phyloP scores from a whole-genome alignment of 148 eudicot species.

The Cornus florida region DNA sequence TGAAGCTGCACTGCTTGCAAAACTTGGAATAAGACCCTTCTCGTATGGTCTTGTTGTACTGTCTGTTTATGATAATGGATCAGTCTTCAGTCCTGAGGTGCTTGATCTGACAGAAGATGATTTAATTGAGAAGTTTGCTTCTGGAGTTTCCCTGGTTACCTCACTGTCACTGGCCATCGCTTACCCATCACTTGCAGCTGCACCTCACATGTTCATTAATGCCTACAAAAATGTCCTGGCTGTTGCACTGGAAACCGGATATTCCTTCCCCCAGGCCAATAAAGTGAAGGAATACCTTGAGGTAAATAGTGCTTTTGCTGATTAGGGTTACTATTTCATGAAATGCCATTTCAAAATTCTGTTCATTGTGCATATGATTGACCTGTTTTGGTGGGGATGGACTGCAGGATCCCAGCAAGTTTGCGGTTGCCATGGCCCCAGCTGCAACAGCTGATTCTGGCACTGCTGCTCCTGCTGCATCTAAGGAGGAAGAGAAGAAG shows the following conservation, averaged over 20 bases:
- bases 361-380: not conserved
- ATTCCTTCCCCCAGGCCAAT: constrained; percentile 47
- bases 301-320: constrained; percentile 8
- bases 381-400: not conserved
- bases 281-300: constrained; percentile 46
- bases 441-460: constrained; percentile 27
- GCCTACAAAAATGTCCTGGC: constrained; percentile 45
- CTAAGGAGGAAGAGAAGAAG: constrained; percentile 14
- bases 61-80: constrained; percentile 48
- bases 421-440: constrained; percentile 33
- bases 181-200: constrained; percentile 48
- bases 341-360: not conserved
- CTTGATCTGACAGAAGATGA: constrained; percentile 50
- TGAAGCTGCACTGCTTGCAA: constrained; percentile 50
- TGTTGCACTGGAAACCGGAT: constrained; percentile 39
- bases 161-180: constrained; percentile 36
- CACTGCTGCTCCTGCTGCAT: constrained; percentile 23
- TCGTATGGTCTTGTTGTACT: constrained; percentile 44
- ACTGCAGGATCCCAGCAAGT: constrained; percentile 46
- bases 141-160: constrained; percentile 39
- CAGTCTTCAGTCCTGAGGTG: constrained; percentile 48
- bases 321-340: not conserved
- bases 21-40: constrained; percentile 50
- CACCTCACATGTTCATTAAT: constrained; percentile 55
- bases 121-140: constrained; percentile 38